Base-by-base conservation (phyloP, 2,329 filamentous ascomycete genomes). In the Orbilia oligospora region DNA sequence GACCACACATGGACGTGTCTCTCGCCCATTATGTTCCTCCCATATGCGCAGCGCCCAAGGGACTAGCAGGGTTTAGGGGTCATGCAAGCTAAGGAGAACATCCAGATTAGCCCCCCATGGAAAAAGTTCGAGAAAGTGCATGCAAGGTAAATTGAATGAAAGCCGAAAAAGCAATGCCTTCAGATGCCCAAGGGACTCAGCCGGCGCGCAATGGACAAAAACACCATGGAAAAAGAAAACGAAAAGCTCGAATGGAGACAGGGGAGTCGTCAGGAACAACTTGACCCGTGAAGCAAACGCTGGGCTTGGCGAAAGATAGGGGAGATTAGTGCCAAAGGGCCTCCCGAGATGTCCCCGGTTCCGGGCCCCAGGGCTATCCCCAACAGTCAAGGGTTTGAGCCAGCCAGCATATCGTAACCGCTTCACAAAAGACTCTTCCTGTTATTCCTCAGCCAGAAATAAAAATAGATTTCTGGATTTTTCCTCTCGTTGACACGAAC, bases 131-230 rank as follows among this genome's bases (percentile, higher is more conserved):
- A 69, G 71, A 76, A 71, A 71, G 68, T 64, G 73, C 27, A 77
- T 77, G 73, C 73, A 77, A 67, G 63, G 73, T 76, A 76, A 76
- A 76, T 76, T 77, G 73, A 71, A 77, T 67, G 73, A 77, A 76
- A 16, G 63, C 48, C 58, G 66, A 76, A 77, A 77, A 77, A 77
- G 73, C 73, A 77, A 77, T 70, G 20, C 49, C 20, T 63, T 51
- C 58, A 67, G 51, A 70, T 55, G 67, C 20, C 49, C 58, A 58
- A 70, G 27, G 66, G 69, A 48, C 66, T 71, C 73, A 77, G 72
- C 72, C 72, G 66, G 73, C 51, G 30, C 46, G 63, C 71, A 75
- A 63, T 58, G 71, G 33, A 67, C 38, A 66, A 56, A 77, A 65
- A 67, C 66, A 49, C 49, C 36, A 71, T n/a, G 38, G 14, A 58